A percentile compares a stretch with the other conserved stretches of the same genome.
Conservation (phyloP, 176 grass and related monocot genomes). For the Triticum turgidum region DNA sequence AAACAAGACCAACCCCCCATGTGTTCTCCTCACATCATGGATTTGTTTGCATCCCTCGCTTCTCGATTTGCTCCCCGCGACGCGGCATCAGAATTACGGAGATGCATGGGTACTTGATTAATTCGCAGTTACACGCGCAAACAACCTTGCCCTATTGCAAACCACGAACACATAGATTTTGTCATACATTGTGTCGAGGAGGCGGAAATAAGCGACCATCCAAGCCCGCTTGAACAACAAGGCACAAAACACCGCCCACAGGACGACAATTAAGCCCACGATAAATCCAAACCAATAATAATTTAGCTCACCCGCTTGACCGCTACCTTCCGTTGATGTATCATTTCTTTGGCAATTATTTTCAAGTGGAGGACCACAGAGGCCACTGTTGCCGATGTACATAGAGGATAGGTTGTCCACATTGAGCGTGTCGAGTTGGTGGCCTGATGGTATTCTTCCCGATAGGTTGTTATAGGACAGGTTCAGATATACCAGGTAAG, state of each 20-base stretch:
- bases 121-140: neutral
- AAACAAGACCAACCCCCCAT: too few relatives aligned
- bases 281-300: neutral
- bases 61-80: neutral
- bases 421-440: neutral
- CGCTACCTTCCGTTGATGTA: neutral
- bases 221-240: neutral
- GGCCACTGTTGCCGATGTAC: neutral
- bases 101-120: neutral
- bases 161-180: neutral
- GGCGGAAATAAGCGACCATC: neutral
- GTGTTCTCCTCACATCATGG: too few relatives aligned
- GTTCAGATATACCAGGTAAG: neutral
- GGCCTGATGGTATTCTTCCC: neutral
- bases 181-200: neutral
- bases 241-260: neutral
- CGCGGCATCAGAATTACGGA: neutral
- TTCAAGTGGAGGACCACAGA: neutral
- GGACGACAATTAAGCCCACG: neutral
- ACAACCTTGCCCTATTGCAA: neutral
- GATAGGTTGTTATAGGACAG: neutral
- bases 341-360: neutral
- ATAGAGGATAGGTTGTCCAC: neutral
- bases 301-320: neutral
- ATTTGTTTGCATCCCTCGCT: neutral